Evolutionary conservation across 129 eudicot genomes (phyloP), one percentile per base, ranked within the genome.

Genomic region (Artemisia annua): DNA sequence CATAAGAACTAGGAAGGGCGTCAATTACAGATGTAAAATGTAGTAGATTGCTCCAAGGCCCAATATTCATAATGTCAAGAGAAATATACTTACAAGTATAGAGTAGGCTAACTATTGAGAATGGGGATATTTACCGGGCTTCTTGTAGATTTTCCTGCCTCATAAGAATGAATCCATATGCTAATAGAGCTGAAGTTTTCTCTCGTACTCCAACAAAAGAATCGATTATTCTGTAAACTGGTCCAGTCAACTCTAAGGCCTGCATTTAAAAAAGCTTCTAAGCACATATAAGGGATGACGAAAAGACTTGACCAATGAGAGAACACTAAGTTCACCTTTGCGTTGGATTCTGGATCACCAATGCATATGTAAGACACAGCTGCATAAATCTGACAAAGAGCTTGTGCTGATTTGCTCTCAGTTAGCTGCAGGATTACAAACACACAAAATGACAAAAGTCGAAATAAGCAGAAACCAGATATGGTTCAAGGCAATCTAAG

Each of bases 91-190:
- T 39, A 39, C 15, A 76, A 70, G 64, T 17, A 16, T 59, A 71
- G 51, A 56, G 30, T 56, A 56, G 12, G 46, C 66, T 12, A 55
- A 28, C 39, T 57, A 26, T 32, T 39, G 57, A 56, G 13, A 71
- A 66, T 5, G 46, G 19, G 69, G 69, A 76, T 50, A 1, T 43
- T 16, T 79, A 87, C 98, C 98, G 78, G 76, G 98, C 98, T 57
- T 94, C 98, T 82, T 90, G 98, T 46, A 94, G 86, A 81, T 94
- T 94, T 66, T 94, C 92, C 81, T 89, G 97, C 83, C 87, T 87
- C 92, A 88, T 94, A 81, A 89, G 81, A 54, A 94, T 75, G 57
- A 94, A 89, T 1, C 98, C 98, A 72, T 90, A 94, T 57, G 97
- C 90, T 66, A 90, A 90, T 73, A 90, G 89, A 72, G 82, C 91